phyloP scores from a whole-genome alignment of 768 basidiomycete genomes.

The Coprinopsis cinerea region DNA sequence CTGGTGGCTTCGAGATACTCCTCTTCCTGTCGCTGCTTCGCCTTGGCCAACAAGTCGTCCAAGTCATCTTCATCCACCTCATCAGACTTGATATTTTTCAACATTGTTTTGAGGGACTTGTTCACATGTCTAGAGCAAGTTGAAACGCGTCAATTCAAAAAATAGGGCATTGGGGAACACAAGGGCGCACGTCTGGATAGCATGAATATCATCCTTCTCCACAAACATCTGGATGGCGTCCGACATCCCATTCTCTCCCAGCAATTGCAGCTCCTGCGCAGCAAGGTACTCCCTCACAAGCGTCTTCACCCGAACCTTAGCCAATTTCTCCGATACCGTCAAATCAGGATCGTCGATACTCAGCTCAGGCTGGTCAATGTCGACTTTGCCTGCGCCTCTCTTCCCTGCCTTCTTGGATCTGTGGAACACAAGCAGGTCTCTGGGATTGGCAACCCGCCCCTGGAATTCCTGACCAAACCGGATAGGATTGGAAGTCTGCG shows the following conservation, averaged over 20 bases:
- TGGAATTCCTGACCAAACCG: slow-evolving; percentile 96
- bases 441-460: slow-evolving; percentile 87
- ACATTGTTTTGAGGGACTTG: slow-evolving; percentile 49
- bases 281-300: slow-evolving; percentile 89
- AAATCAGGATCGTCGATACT: slow-evolving; percentile 74
- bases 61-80: slow-evolving; percentile 69
- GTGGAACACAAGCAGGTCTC: slow-evolving; percentile 89
- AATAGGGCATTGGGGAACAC: slow-evolving; percentile 6
- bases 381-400: slow-evolving; percentile 45
- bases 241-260: slow-evolving; percentile 87
- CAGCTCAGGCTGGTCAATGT: slow-evolving; percentile 71
- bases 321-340: slow-evolving; percentile 63
- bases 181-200: slow-evolving; percentile 69
- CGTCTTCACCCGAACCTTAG: slow-evolving; percentile 78
- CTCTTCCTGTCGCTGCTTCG: slow-evolving; percentile 65
- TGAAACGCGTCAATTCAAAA: background rate
- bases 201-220: slow-evolving; percentile 94
- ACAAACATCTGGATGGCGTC: slow-evolving; percentile 95
- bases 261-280: slow-evolving; percentile 88
- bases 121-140: slow-evolving; percentile 53
- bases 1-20: slow-evolving; percentile 47
- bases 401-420: slow-evolving; percentile 62
- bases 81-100: slow-evolving; percentile 58
- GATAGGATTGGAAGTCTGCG: slow-evolving; percentile 91
- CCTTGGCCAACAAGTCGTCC: slow-evolving; percentile 67